Evolutionary conservation across 2,329 filamentous ascomycete genomes (phyloP), one percentile per base, ranked within the genome.

Genomic region (Gliomastix tumulicola): DNA sequence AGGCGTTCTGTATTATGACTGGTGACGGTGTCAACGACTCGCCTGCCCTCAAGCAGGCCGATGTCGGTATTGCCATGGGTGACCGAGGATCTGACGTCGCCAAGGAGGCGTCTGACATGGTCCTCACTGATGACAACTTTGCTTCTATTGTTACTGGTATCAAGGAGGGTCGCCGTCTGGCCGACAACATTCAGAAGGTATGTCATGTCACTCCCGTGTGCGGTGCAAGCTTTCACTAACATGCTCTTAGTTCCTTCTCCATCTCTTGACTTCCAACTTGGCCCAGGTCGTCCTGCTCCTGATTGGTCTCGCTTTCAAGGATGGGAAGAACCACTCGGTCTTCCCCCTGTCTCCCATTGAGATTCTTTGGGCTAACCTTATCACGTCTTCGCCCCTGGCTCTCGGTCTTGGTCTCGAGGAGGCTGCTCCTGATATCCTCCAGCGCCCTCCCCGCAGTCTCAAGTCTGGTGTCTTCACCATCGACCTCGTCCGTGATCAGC

Each of bases 71-170:
- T 45, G 82, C 82, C 44, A 87, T 86, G 82, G 81, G 82, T 33
- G 65, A 77, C 43, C 69, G 78, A 30, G 82, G 82, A 13, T 82
- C 76, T 31, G 82, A 86, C 50, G 82, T 87, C 9, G 82, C 82
- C 43, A 86, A 85, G 50, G 81, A 92, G 59, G 87, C 87, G 4
- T 83, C 85, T 2, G 87, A 94, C 51, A 92, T 94, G 71, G 85
- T 94, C 23, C 66, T 94, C 28, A 88, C 85, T 0, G 86, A 92
- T 53, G 87, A 92, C 57, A 89, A 94, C 60, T 94, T 94, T 53
- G 84, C 87, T 10, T 88, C 82, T 20, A 86, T 85, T 38, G 71
- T 85, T 28, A 80, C 76, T n/a, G 81, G 77, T 22, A 79, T 86
- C 32, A 74, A 82, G 52, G 80, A 85, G 56, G 82, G 82, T 11